Evolutionary conservation across 2,329 filamentous ascomycete genomes (phyloP).

Genomic region (Clarireedia sp.): DNA sequence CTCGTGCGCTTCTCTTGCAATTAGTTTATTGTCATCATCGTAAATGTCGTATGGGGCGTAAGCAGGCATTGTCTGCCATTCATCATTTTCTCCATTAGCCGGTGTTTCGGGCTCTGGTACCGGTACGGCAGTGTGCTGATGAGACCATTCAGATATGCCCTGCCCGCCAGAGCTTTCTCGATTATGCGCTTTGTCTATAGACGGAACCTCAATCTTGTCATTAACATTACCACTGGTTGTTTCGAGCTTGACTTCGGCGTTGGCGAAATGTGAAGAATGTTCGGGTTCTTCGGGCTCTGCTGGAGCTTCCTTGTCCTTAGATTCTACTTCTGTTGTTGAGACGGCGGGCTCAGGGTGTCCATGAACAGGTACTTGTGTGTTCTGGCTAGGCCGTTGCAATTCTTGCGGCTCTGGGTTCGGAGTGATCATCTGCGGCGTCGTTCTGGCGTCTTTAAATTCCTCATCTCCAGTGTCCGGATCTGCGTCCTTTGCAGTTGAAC

Average conservation of each 20-base stretch:
- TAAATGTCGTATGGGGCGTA: slow-evolving; percentile 92
- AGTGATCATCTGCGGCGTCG: slow-evolving; percentile 24
- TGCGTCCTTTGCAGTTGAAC: background rate
- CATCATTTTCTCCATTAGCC: slow-evolving; percentile 51
- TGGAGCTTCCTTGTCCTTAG: slow-evolving; percentile 2
- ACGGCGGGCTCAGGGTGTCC: background rate
- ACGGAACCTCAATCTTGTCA: background rate
- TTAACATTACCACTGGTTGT: background rate
- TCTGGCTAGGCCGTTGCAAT: background rate
- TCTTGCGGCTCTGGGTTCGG: slow-evolving; percentile 17
- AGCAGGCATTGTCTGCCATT: slow-evolving; percentile 91
- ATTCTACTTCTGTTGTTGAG: slow-evolving; percentile 10
- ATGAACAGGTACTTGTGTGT: background rate
- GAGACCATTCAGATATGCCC: slow-evolving; percentile 73
- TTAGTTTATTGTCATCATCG: slow-evolving; percentile 81
- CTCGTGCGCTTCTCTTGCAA: slow-evolving; percentile 71
- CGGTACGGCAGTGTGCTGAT: slow-evolving; percentile 63
- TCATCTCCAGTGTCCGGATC: slow-evolving; percentile 34
- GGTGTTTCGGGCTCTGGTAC: slow-evolving; percentile 41
- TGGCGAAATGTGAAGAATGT: background rate
- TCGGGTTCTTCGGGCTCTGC: slow-evolving; percentile 5
- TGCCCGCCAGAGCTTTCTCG: slow-evolving; percentile 1
- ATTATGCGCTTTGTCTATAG: background rate
- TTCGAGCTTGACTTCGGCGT: background rate
- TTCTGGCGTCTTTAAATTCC: slow-evolving; percentile 33